Conservation (phyloP, 2,329 filamentous ascomycete genomes). For the Huntiella omanensis region DNA sequence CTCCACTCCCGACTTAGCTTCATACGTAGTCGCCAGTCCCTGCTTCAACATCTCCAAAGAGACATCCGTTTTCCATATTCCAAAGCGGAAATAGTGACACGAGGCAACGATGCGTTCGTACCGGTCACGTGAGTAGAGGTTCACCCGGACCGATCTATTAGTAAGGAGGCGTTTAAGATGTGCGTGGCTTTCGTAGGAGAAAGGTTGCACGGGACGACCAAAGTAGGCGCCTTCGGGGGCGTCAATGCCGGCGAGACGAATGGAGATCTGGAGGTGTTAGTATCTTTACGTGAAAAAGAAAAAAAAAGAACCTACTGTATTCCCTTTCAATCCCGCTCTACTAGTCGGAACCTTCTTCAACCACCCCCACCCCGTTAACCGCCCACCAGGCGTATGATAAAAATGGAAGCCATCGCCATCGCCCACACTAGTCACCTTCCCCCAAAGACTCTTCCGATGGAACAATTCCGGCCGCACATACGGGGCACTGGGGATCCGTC, state of each 20-base stretch:
- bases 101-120: slow-evolving; percentile 83
- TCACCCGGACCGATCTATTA: slow-evolving; percentile 57
- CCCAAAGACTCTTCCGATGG: slow-evolving; percentile 57
- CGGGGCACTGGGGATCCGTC: slow-evolving; percentile 60
- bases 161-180: slow-evolving; percentile 63
- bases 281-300: not conserved
- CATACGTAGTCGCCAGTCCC: slow-evolving; percentile 80
- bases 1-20: slow-evolving; percentile 75
- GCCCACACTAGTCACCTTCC: slow-evolving; percentile 78
- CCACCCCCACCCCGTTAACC: slow-evolving; percentile 83
- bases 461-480: slow-evolving; percentile 61
- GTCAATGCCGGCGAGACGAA: slow-evolving; percentile 81
- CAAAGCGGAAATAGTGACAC: slow-evolving; percentile 51
- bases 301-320: slow-evolving; percentile 43
- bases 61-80: slow-evolving; percentile 58
- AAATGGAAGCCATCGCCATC: slow-evolving; percentile 93
- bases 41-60: slow-evolving; percentile 74
- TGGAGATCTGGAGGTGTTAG: slow-evolving; percentile 43
- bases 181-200: slow-evolving; percentile 56
- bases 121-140: slow-evolving; percentile 71
- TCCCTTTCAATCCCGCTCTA: slow-evolving; percentile 50
- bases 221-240: slow-evolving; percentile 89
- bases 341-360: slow-evolving; percentile 53
- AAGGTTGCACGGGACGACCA: slow-evolving; percentile 72
- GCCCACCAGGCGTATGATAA: slow-evolving; percentile 87